Conservation (phyloP, 2,329 filamentous ascomycete species). For the Hypoxylon sp. region DNA sequence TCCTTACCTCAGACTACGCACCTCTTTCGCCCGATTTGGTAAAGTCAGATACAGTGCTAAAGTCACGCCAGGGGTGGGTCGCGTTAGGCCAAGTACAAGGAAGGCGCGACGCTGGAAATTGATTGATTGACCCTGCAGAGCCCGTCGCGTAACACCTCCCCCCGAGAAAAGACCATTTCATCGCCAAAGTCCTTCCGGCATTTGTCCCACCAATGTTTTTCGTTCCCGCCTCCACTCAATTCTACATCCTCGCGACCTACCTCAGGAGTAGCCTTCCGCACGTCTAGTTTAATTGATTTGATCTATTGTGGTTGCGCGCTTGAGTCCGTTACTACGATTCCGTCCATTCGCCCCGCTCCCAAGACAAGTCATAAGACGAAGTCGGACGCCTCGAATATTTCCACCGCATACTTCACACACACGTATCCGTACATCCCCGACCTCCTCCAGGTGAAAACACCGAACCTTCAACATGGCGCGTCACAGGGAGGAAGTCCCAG, state of each 20-base stretch:
- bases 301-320: conserved; percentile 22
- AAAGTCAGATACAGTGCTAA: conserved; percentile 2
- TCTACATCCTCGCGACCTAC: neutral
- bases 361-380: conserved; percentile 15
- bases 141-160: conserved; percentile 42
- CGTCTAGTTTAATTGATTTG: conserved; percentile 26
- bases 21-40: neutral
- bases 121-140: conserved; percentile 37
- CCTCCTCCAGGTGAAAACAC: neutral
- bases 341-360: conserved; percentile 28
- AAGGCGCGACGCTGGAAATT: conserved; percentile 38
- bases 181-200: conserved; percentile 29
- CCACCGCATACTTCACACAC: conserved; percentile 1
- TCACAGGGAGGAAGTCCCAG: conserved; percentile 56
- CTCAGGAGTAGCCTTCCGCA: conserved; percentile 6
- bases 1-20: neutral
- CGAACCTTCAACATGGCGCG: conserved; percentile 54
- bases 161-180: conserved; percentile 39
- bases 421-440: neutral
- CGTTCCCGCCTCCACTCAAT: conserved; percentile 9
- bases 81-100: conserved; percentile 8
- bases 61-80: conserved; percentile 25
- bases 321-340: conserved; percentile 12
- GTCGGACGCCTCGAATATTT: conserved; percentile 14
- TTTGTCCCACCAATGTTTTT: conserved; percentile 40